A percentile compares a stretch with the other conserved stretches of the same genome.
These are phyloP conservation scores for Exobasidium rhododendri DNA, from an alignment of 1,284 basidiomycete genomes.

Conservation along the genomic window DNA sequence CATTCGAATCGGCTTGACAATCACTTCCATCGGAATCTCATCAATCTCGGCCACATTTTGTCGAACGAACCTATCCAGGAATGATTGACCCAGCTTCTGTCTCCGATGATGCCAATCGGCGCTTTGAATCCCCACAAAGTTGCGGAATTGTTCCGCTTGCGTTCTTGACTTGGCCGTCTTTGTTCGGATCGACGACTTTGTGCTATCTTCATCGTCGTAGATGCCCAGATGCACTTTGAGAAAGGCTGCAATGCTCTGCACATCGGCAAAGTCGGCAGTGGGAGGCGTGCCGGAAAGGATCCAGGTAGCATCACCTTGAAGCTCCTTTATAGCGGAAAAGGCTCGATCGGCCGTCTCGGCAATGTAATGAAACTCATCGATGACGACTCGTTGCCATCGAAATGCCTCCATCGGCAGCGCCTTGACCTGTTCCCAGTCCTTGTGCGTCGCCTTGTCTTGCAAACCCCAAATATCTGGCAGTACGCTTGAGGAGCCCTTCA, in stretches of 20 bases:
- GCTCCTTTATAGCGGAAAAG: conserved; percentile 71
- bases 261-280: conserved; percentile 80
- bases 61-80: conserved; percentile 58
- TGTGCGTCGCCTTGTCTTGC: conserved; percentile 63
- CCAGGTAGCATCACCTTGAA: conserved; percentile 80
- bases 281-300: conserved; percentile 95
- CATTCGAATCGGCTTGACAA: conserved; percentile 68
- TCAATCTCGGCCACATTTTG: conserved; percentile 95
- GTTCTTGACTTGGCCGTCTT: conserved; percentile 74
- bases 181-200: conserved; percentile 55
- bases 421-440: conserved; percentile 74
- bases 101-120: conserved; percentile 86
- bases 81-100: conserved; percentile 75
- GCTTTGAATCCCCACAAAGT: conserved; percentile 89
- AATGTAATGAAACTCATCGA: conserved; percentile 93
- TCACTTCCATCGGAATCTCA: conserved; percentile 77
- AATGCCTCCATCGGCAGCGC: conserved; percentile 86
- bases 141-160: conserved; percentile 87
- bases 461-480: conserved; percentile 65
- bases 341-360: conserved; percentile 64
- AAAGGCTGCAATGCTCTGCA: conserved; percentile 65
- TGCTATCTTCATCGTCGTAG: conserved; percentile 78
- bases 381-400: conserved; percentile 68
- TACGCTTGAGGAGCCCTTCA: conserved; percentile 17
- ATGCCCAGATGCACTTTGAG: conserved; percentile 44